Conservation (phyloP, 2,329 filamentous ascomycete species). For the Xenosphaeropsis pyriputrescens region DNA sequence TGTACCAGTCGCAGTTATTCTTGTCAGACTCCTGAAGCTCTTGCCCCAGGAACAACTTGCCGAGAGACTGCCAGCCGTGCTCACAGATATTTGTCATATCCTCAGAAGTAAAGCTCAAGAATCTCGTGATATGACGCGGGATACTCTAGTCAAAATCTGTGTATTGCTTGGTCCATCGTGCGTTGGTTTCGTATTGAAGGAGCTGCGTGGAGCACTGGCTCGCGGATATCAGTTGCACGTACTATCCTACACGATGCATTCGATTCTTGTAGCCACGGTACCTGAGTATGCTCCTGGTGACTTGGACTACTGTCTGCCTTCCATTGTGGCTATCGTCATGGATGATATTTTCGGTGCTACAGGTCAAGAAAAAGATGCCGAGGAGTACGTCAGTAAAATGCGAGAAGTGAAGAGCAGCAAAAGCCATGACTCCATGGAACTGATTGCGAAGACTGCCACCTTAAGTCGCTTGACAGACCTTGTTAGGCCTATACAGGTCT, state of each 20-base stretch:
- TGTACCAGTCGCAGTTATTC: slow-evolving; percentile 76
- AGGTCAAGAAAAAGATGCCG: slow-evolving; percentile 92
- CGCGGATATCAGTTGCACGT: slow-evolving; percentile 90
- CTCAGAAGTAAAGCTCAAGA: slow-evolving; percentile 80
- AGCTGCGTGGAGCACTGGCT: slow-evolving; percentile 68
- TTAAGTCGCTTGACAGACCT: slow-evolving; percentile 60
- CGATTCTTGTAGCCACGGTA: slow-evolving; percentile 64
- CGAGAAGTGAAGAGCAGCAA: slow-evolving; percentile 98
- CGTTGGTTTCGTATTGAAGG: slow-evolving; percentile 86
- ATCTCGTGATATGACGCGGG: slow-evolving; percentile 78
- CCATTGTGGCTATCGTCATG: slow-evolving; percentile 77
- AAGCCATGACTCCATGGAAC: slow-evolving; percentile 93
- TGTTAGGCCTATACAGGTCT: slow-evolving; percentile 60
- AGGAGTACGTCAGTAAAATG: slow-evolving; percentile 89
- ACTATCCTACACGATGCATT: slow-evolving; percentile 87
- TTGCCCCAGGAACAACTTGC: slow-evolving; percentile 61
- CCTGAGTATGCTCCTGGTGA: slow-evolving; percentile 67
- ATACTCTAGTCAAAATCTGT: slow-evolving; percentile 74
- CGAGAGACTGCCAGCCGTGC: slow-evolving; percentile 61
- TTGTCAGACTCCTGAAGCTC: slow-evolving; percentile 74
- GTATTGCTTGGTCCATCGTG: slow-evolving; percentile 67
- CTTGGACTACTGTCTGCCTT: slow-evolving; percentile 71
- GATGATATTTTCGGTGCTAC: slow-evolving; percentile 91
- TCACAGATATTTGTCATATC: slow-evolving; percentile 89
- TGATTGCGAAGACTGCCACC: slow-evolving; percentile 72